These are phyloP conservation scores for Rheum nobile DNA, from an alignment of 148 eudicot species.

Conservation along the genomic window DNA sequence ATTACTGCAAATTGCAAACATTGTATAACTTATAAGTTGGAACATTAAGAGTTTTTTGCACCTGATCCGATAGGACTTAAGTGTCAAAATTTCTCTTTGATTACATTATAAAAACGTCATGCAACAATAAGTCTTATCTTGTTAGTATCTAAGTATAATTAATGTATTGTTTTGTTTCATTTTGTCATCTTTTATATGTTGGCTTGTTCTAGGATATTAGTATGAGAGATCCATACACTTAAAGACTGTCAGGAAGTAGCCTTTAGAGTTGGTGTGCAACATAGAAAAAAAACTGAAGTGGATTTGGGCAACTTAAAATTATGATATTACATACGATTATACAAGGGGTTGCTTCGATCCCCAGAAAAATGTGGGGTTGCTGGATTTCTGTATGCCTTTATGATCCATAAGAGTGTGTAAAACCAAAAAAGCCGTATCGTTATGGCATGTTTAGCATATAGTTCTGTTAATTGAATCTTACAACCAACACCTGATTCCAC, in stretches of 20 bases:
- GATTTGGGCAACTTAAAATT: too few species aligned
- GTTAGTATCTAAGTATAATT: not conserved
- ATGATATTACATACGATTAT: too few species aligned
- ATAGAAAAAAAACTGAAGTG: not conserved
- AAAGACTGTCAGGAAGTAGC: not conserved
- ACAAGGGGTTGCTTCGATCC: too few species aligned
- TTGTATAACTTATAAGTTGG: too few species aligned
- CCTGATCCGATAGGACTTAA: conserved; percentile 96
- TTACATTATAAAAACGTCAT: not conserved
- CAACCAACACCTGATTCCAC: not conserved
- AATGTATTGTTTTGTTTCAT: not conserved
- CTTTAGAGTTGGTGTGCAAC: not conserved
- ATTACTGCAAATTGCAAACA: too few species aligned
- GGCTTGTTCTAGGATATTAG: not conserved
- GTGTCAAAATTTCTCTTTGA: conserved; percentile 15
- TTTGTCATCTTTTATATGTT: not conserved
- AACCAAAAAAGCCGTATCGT: not conserved
- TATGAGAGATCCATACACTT: not conserved
- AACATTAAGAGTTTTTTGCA: too few species aligned
- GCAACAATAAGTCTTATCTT: not conserved
- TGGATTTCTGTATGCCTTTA: too few species aligned
- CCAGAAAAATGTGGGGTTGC: too few species aligned
- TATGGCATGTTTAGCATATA: not conserved
- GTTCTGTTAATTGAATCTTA: too few species aligned
- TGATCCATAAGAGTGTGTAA: too few species aligned